Conservation (phyloP, 2,329 filamentous ascomycete genomes). For the Fusarium stilboides region DNA sequence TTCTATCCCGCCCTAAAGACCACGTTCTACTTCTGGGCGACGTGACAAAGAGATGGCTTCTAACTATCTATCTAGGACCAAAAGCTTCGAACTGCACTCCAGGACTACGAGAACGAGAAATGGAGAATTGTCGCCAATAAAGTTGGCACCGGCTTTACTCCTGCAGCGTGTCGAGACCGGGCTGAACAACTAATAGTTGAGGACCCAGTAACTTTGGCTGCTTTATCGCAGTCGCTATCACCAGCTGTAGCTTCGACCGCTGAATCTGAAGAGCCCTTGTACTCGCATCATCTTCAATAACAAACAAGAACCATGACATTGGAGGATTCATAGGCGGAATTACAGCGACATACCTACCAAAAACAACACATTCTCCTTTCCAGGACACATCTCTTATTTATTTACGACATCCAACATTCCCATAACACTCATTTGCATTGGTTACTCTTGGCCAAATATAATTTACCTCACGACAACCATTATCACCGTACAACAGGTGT, state of each 20-base stretch:
- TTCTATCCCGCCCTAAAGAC: background rate
- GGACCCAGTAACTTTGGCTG: constrained; percentile 61
- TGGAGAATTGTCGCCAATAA: constrained; percentile 95
- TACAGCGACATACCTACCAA: constrained; percentile 22
- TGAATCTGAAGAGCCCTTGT: constrained; percentile 46
- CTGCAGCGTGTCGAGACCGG: constrained; percentile 87
- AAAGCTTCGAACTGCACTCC: constrained; percentile 81
- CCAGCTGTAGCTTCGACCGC: constrained; percentile 58
- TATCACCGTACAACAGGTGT: constrained; percentile 25
- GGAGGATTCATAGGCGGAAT: constrained; percentile 26
- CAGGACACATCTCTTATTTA: constrained; percentile 7
- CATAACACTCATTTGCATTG: constrained; percentile 31
- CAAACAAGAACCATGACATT: constrained; percentile 46
- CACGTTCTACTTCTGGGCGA: background rate
- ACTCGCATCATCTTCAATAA: constrained; percentile 68
- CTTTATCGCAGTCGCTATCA: constrained; percentile 66
- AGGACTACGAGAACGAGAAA: constrained; percentile 91
- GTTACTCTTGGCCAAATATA: constrained; percentile 9
- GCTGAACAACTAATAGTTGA: constrained; percentile 73
- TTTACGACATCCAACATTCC: constrained; percentile 17
- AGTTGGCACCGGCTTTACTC: constrained; percentile 90
- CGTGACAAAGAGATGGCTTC: constrained; percentile 1
- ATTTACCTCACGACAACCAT: constrained; percentile 19
- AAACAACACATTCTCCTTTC: constrained; percentile 19
- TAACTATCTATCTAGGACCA: constrained; percentile 71